A percentile compares a stretch with the other conserved stretches of the same genome.
phyloP scores from a whole-genome alignment of 495 filamentous ascomycete species.

The Xanthoparmelia taractica region DNA sequence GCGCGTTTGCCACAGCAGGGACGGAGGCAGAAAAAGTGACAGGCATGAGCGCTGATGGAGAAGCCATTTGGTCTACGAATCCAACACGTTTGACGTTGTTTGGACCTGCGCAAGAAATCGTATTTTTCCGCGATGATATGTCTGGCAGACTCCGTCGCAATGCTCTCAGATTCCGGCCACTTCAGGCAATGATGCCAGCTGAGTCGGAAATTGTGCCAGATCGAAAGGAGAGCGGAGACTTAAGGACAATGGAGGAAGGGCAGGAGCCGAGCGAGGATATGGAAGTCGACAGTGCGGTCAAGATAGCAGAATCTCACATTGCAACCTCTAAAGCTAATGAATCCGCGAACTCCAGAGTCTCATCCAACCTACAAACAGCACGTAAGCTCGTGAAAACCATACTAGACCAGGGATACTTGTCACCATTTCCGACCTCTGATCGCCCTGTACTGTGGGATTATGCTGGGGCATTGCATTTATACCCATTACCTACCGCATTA shows the following conservation, averaged over 20 bases:
- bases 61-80: constrained; percentile 82
- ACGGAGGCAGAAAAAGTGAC: constrained; percentile 46
- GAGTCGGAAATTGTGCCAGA: constrained; percentile 11
- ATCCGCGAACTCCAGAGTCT: constrained; percentile 27
- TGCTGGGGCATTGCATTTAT: constrained; percentile 63
- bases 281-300: constrained; percentile 38
- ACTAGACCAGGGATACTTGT: constrained; percentile 83
- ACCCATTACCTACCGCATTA: constrained; percentile 77
- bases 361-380: constrained; percentile 52
- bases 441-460: constrained; percentile 88
- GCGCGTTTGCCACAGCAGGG: constrained; percentile 71
- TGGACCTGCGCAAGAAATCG: constrained; percentile 75
- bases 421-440: constrained; percentile 68
- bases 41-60: constrained; percentile 46
- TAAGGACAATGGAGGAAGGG: constrained; percentile 25
- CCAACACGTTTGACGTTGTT: constrained; percentile 75
- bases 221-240: constrained; percentile 19
- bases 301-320: constrained; percentile 17
- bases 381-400: constrained; percentile 83
- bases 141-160: constrained; percentile 66
- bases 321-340: constrained; percentile 23
- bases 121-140: constrained; percentile 80
- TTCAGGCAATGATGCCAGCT: constrained; percentile 20
- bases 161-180: constrained; percentile 48
- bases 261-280: constrained; percentile 33